Conservation (phyloP, 768 basidiomycete genomes). For the Suillus cothurnatus region DNA sequence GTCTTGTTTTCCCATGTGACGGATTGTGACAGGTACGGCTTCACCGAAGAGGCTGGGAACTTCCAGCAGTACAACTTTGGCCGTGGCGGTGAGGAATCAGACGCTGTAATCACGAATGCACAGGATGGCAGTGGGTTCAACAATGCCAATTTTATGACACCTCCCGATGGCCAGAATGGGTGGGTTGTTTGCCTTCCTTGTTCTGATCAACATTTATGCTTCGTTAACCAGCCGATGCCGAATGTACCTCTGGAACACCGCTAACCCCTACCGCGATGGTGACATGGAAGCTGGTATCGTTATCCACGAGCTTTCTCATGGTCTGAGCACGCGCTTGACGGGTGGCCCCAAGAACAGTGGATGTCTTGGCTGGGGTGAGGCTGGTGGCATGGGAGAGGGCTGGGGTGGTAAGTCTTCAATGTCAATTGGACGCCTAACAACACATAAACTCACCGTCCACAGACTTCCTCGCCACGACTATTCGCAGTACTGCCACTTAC, state of each 20-base stretch:
- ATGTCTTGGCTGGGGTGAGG: constrained; percentile 94
- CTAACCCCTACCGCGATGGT: constrained; percentile 88
- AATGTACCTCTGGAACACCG: constrained; percentile 97
- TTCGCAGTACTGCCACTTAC: constrained; percentile 74
- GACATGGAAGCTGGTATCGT: constrained; percentile 97
- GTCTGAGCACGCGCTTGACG: constrained; percentile 90
- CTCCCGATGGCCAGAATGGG: constrained; percentile 83
- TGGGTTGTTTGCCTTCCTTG: constrained; percentile 15
- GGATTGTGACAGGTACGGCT: constrained; percentile 67
- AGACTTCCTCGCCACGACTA: constrained; percentile 87
- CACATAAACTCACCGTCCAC: not conserved
- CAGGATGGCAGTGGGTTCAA: constrained; percentile 95
- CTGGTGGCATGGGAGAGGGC: constrained; percentile 97
- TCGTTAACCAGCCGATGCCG: constrained; percentile 61
- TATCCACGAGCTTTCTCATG: constrained; percentile 88
- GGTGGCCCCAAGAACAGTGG: constrained; percentile 93
- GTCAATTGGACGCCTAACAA: not conserved
- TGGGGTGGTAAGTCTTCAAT: constrained; percentile 68
- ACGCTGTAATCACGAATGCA: constrained; percentile 92
- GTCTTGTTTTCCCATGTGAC: not conserved
- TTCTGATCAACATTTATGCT: not conserved
- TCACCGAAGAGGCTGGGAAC: constrained; percentile 90
- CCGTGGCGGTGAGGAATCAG: constrained; percentile 81
- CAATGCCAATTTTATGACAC: constrained; percentile 91
- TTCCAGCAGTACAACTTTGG: constrained; percentile 99